Base-by-base conservation (phyloP, 2,329 filamentous ascomycete genomes). In the Aspergillus eucalypticola region DNA sequence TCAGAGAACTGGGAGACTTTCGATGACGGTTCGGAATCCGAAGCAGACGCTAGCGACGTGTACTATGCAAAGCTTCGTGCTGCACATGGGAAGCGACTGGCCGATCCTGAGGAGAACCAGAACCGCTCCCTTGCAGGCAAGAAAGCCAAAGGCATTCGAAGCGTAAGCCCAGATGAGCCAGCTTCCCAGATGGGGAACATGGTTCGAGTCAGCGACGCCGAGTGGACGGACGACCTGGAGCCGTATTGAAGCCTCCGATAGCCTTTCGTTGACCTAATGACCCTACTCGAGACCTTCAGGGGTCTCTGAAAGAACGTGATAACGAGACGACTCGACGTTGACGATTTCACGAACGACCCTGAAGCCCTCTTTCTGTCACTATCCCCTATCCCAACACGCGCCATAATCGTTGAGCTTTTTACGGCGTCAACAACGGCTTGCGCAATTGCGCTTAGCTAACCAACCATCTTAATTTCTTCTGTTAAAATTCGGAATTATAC, bases 1-100 rank as follows among this genome's bases (percentile, higher is more conserved):
- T 96, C 91, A 3, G 94, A 98, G 77, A 98, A 98, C 75, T 98
- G 94, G 94, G 94, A 98, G 77, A 96, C 93, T 8, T 98, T 95
- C 69, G 93, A 95, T 68, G 91, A 96, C 73, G 87, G 84, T 66
- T 92, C 89, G 0, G 90, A 92, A 69, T 82, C 84, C 0, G 90
- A 94, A 72, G 80, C 81, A 23, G 92, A 96, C 72, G 85, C 85
- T 0, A 88, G 88, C 3, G 91, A 95, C 62, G 83, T 86, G 8
- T 96, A 96, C 75, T 91, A 91, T 71, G 89, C 90, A 65, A 92
- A 91, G 75, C 79, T 93, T 56, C 85, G 89, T 59, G 87, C 88
- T 32, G 83, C 88, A 5, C 84, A 86, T 38, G 83, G 83, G 66
- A 93, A 92, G 78, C 84, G 89, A 49, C 82, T 85, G 64, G 72